Base-by-base conservation (phyloP, 2,329 filamentous ascomycete species). In the Pseudogymnoascus pannorum region DNA sequence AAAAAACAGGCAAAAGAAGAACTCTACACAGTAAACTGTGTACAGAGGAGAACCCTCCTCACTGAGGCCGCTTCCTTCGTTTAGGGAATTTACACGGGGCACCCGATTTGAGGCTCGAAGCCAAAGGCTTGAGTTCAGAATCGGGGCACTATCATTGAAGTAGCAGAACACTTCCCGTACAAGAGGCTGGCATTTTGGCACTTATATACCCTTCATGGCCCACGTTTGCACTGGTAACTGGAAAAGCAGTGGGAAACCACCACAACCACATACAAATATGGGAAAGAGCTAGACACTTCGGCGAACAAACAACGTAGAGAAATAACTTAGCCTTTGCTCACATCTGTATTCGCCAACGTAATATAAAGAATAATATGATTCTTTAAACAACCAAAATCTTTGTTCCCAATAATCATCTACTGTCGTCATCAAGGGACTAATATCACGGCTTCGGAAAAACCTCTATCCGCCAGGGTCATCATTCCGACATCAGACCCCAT, bases 31-130 rank as follows among this genome's bases (percentile, higher is more conserved):
- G 3, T 24, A n/a, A 9, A 31, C 18, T 44, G 42, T 6, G 42
- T 48, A 48, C 22, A 48, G 42, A 48, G 42, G 26, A 48, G 42
- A 48, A 48, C 42, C 42, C 42, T 26, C 42, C 42, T 48, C 42
- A 48, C 42, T 48, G 22, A 26, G 22, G 42, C 42, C 42, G 22
- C 42, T 48, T 48, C 42, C 42, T 48, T 48, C 42, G 24, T 48
- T 48, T 48, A 26, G 42, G 22, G 42, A 44, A 48, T 48, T 48
- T 26, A 48, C 42, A 48, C 24, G 42, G 12, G 42, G 42, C 42
- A 2, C 14, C 42, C 42, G 22, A 48, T 48, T 26, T 26, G 22
- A 26, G 22, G 14, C 20, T 48, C 42, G 42, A 48, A 48, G 20
- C 42, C 42, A 7, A 5, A 48, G 42, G 20, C 42, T 48, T 22